Evolutionary conservation across 192 early-diverging fungal genomes (phyloP), one percentile per base, ranked within the genome.

Genomic region (Coemansia sp.): DNA sequence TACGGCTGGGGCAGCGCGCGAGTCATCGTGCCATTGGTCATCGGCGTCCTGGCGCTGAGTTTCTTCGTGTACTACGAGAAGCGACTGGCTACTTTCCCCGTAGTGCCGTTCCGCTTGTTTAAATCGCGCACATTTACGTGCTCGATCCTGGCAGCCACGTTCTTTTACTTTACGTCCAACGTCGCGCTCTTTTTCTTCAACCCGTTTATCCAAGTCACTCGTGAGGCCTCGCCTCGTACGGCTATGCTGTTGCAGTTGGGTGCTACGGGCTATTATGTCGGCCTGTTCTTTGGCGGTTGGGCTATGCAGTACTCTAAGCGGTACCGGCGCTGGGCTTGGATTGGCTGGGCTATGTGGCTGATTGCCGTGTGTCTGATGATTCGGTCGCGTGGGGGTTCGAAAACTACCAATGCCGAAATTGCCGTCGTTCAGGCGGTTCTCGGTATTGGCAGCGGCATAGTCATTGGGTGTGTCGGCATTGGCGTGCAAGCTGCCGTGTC

Each of bases 11-110:
- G 62, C 31, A 70, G 78, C 50, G 81, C 60, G 2, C 56, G 58
- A 8, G 75, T 82, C 2, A 62, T 81, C n/a, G 68, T 59, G 13
- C 78, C 74, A 9, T 40, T 86, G 21, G 62, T 69, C 8, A 58
- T 61, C 17, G 69, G 77, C 11, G 56, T 65, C 5, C 33, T 63
- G 0, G 27, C 65, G 0, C 39, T 71, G 2, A 39, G 55, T 9
- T n/a, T 64, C 10, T 83, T 82, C 50, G 60, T 63, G 11, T 66
- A 36, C 52, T 67, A 70, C 34, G 90, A 95, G 68, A 40, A 56
- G n/a, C 66, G 77, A 25, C 9, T 83, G 19, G 82, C 91, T 0
- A 49, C 64, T 10, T 83, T 84, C 40, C 91, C 93, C n/a, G 70
- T 94, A 6, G 49, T 80, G 5, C 67, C 66, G 0, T 56, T 70